Evolutionary conservation across 371 early-diverging fungal genomes (phyloP), one percentile per base, ranked within the genome.

Genomic region (Batkoa obscura): DNA sequence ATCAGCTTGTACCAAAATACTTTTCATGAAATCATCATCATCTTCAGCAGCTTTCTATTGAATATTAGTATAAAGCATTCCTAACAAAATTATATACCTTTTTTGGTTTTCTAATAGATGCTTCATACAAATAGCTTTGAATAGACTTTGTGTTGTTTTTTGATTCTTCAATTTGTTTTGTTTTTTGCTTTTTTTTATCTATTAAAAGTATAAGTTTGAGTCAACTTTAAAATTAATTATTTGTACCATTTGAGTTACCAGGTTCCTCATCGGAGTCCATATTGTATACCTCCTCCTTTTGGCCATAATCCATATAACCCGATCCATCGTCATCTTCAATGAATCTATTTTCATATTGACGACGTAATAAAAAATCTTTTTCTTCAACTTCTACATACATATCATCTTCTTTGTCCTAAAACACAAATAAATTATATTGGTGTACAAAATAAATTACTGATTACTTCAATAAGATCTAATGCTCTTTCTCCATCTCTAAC

Each of bases 321-420:
- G 70, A 71, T n/a, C 83, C 81, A 57, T 94, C 88, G 59, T 86
- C 91, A 60, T 86, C 85, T 33, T 76, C 82, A 2, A 86, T 81
- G 71, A 90, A 90, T 49, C 87, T 80, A 35, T 83, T 79, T 50
- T 81, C 51, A 31, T 15, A 35, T 35, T 32, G 32, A 5, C 51
- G 51, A 31, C 34, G 51, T 15, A 32, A 17, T 23, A 32, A 13
- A 51, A 78, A 74, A 30, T 81, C 81, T 8, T 73, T 68, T 36
- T 80, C 78, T 35, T 70, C 68, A 3, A 80, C 68, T 55, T 72
- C 73, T 6, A 77, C 79, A 55, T 75, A 83, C 34, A 82, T 59
- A 39, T 66, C 69, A 2, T 71, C 71, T 3, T 60, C 60, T 17
- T 70, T 65, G 8, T 58, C 51, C 56, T 56, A 32, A 32, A 3